Evolutionary conservation across 176 grass and related monocot species (phyloP), one percentile per base, ranked within the genome.

Genomic region (Alopecurus myosuroides): DNA sequence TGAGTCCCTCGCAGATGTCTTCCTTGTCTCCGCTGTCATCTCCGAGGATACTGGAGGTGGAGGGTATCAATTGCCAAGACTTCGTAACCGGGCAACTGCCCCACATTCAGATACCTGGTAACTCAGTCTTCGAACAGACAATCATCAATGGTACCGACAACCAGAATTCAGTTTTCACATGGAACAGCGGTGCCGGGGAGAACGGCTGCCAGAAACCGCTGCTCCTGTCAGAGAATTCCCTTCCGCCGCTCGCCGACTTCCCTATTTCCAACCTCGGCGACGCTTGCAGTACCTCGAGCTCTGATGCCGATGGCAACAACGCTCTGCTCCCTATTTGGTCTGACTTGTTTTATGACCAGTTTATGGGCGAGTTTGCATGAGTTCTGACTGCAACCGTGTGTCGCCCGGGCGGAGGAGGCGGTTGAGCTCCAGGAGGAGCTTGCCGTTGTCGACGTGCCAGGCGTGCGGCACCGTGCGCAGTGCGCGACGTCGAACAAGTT

Each of bases 161-260:
- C 60, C 86, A 84, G 20, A 76, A 72, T 20, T 51, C 66, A 11
- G 77, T 88, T n/a, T 87, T 82, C 51, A 49, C 64, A 30, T 69
- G 67, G 20, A 88, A 80, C 42, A 79, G 62, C 18, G 78, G 74
- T 48, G 87, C 84, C 15, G 88, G 79, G 15, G 92, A 79, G 42
- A 85, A 87, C 28, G 78, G 78, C 53, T 83, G 61, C 46, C 80
- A 86, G 52, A 94, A 82, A 80, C 85, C 80, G 7, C 50, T 86
- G 15, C 52, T 92, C 81, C 33, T 70, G 19, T 83, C 92, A 36
- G 85, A 94, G 56, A 84, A 74, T 7, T 91, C 92, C 46, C 85
- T 98, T 76, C 95, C 95, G 71, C 90, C 87, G 13, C 92, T 94
- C 57, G 55, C 86, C 6, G 92, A 98, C 81, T 66, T 91, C 62